A percentile compares a stretch with the other conserved stretches of the same genome.
These are phyloP conservation scores for Crithidia acanthocephali DNA, from an alignment of 208 protist species.

Conservation along the genomic window DNA sequence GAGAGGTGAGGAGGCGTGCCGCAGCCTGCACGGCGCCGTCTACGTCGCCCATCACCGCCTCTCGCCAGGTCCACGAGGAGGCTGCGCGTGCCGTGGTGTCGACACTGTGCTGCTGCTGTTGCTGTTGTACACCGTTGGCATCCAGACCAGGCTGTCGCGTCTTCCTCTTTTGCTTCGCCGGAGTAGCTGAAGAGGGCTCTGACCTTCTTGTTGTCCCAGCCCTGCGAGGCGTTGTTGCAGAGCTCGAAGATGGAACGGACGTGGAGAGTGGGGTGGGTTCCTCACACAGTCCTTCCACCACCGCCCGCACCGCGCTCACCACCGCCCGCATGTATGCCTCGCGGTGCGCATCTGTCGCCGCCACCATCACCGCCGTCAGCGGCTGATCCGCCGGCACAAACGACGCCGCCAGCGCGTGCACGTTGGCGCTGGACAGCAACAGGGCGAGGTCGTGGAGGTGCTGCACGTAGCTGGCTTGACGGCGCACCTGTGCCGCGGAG, in stretches of 20 bases:
- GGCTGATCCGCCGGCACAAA: constrained; percentile 47
- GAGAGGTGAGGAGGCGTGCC: constrained; percentile 15
- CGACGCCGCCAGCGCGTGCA: constrained; percentile 57
- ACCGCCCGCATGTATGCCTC: constrained; percentile 22
- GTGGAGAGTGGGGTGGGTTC: constrained; percentile 5
- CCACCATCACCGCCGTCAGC: constrained; percentile 55
- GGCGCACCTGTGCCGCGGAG: constrained; percentile 19
- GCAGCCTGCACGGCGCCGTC: constrained; percentile 32
- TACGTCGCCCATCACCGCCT: constrained; percentile 28
- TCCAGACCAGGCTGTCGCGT: background rate
- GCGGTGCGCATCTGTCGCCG: constrained; percentile 38
- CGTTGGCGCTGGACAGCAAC: constrained; percentile 48
- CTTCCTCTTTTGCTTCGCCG: background rate
- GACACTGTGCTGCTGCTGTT: background rate
- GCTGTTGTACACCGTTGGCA: background rate
- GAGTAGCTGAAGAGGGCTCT: background rate
- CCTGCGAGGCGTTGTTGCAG: background rate
- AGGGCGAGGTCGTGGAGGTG: constrained; percentile 40
- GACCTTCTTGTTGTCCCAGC: background rate
- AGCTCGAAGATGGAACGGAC: background rate
- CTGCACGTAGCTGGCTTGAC: constrained; percentile 14
- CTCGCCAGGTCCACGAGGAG: constrained; percentile 23
- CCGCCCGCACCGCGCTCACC: constrained; percentile 37
- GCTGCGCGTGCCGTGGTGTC: background rate
- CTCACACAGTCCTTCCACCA: constrained; percentile 41